Evolutionary conservation across 2,329 filamentous ascomycete genomes (phyloP), one percentile per base, ranked within the genome.

Genomic region (Apiospora arundinis): DNA sequence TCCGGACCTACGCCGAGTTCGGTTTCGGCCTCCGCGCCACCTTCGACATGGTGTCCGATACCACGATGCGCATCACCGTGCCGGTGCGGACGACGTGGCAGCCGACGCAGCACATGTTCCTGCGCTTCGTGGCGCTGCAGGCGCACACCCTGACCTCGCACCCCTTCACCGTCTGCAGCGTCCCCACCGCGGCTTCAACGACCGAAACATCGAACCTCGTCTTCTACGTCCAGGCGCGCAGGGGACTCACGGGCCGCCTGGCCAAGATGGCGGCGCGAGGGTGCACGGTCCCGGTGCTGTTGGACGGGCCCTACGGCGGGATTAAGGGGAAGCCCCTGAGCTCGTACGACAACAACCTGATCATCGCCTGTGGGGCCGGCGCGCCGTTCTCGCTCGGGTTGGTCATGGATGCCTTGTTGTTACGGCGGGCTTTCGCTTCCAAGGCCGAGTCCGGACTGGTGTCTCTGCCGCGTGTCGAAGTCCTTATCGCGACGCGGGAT

Each of bases 231-330:
- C 83, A 85, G 8, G 83, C 83, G 0, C 83, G 84, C 18, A 76
- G 81, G 0, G 88, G 89, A 0, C 73, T 90, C 11, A 91, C 89
- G 0, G 81, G 78, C 0, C 81, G 83, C 0, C 78, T 90, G 1
- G 82, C 83, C 4, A 80, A 77, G 0, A 70, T 83, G 7, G 85
- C 85, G 0, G 67, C 72, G 6, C 78, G 81, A 42, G 81, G 78
- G 0, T 70, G 74, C 0, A 74, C 77, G 0, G 78, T 87, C 1
- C 81, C 81, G 0, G 85, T 91, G 0, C 76, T 89, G 0, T 73
- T 91, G 0, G 89, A 91, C 52, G 89, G 89, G 0, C 89, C 89
- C 0, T 91, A 91, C 71, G 88, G 89, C 0, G 89, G 88, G 0
- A 77, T 88, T 23, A 78, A 82, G 1, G 75, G 75, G 2, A 74